Conservation (phyloP, 257 asterid genomes). For the Pogostemon cablin region DNA sequence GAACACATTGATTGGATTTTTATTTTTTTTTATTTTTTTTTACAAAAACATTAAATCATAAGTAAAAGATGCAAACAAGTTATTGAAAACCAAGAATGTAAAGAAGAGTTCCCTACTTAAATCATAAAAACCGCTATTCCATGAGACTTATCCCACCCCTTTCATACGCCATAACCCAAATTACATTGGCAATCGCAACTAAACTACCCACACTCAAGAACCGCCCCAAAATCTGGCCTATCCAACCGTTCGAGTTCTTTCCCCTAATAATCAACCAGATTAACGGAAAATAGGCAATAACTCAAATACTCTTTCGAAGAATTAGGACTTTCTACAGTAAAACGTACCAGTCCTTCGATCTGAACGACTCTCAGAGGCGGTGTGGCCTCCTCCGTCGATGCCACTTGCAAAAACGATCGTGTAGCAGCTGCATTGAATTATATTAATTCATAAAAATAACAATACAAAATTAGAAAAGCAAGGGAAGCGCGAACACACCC, state of each 20-base stretch:
- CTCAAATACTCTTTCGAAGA: not conserved
- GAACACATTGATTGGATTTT: constrained; percentile 2
- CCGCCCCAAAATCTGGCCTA: not conserved
- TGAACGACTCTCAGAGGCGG: constrained; percentile 95
- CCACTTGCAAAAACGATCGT: constrained; percentile 89
- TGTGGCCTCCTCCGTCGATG: constrained; percentile 78
- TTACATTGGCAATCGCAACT: not conserved
- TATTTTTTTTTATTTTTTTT: not conserved
- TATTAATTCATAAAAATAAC: not conserved
- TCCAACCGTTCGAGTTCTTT: not conserved
- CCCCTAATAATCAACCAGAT: not conserved
- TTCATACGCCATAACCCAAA: not conserved
- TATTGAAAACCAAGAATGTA: too few species aligned
- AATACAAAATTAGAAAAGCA: not conserved
- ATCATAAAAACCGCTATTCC: not conserved
- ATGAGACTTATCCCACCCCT: not conserved
- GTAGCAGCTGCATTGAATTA: constrained; percentile 49
- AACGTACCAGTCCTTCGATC: constrained; percentile 91
- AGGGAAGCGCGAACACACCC: constrained; percentile 31
- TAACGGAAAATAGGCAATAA: not conserved
- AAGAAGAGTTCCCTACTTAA: not conserved
- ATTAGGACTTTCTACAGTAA: not conserved
- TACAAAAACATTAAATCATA: not conserved
- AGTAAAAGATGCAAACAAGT: not conserved
- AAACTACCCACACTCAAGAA: not conserved